Conservation (phyloP, 2,329 filamentous ascomycete species). For the Nannizzia gypsea region DNA sequence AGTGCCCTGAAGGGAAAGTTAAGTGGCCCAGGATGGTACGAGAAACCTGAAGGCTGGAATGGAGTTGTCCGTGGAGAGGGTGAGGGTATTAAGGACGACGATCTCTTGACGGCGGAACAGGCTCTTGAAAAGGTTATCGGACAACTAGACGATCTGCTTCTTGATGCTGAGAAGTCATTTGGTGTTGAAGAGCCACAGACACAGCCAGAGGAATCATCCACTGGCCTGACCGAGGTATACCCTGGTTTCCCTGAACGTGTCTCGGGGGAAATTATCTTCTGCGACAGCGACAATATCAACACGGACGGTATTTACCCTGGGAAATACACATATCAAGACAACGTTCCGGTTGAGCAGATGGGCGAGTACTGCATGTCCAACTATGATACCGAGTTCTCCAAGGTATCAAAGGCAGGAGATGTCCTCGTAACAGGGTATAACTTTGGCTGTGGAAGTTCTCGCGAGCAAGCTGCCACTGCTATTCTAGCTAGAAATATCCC, state of each 20-base stretch:
- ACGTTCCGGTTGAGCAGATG: conserved; percentile 66
- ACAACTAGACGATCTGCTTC: conserved; percentile 49
- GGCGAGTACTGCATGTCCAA: conserved; percentile 86
- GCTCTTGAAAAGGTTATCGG: conserved; percentile 60
- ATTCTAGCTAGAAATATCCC: conserved; percentile 71
- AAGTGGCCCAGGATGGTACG: conserved; percentile 62
- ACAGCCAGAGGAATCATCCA: not conserved
- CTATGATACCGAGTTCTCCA: conserved; percentile 64
- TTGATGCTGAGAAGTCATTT: conserved; percentile 11
- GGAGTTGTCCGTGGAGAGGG: conserved; percentile 56
- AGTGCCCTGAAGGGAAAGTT: conserved; percentile 54
- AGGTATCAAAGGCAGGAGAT: conserved; percentile 55
- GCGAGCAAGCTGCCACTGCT: conserved; percentile 82
- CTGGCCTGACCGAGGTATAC: conserved; percentile 53
- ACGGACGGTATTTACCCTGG: conserved; percentile 89
- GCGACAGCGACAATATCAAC: conserved; percentile 75
- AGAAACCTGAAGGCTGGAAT: conserved; percentile 56
- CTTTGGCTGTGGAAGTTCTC: conserved; percentile 70
- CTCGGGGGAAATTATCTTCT: conserved; percentile 76
- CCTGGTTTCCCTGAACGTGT: conserved; percentile 79
- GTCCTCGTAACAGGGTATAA: conserved; percentile 80
- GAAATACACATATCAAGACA: conserved; percentile 85
- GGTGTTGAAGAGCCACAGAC: conserved; percentile 4
- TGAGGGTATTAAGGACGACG: conserved; percentile 51
- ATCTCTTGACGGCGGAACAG: conserved; percentile 56